Evolutionary conservation across 306 rosid genomes (phyloP), one percentile per base, ranked within the genome.

Genomic region (Myrica gale): DNA sequence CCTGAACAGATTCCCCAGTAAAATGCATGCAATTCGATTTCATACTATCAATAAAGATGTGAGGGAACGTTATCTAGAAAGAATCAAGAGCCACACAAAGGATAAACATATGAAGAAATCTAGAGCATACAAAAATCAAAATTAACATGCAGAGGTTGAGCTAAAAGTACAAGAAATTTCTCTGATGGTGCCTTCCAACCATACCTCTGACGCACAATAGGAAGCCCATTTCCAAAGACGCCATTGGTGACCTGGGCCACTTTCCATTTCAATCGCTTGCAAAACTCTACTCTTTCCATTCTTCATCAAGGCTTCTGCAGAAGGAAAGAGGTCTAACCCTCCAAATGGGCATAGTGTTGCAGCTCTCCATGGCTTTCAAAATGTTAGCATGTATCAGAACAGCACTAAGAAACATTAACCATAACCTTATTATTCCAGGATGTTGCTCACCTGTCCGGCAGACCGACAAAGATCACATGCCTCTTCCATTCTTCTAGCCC

Each of bases 161-260:
- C 17, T 26, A 17, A 43, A 50, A 63, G 23, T 3, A 37, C 26
- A 19, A 79, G 32, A 60, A 68, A 71, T 76, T 47, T 39, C 9
- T 39, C 13, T 21, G 47, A 44, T 9, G 42, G 44, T 5, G 37
- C 20, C 73, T 61, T 69, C 42, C 55, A 67, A 68, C 84, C 76
- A 69, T 85, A 95, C 97, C 99, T 95, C 97, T 26, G 99, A 95
- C 57, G 99, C 93, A 77, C 96, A 92, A 85, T 88, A 95, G 69
- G 97, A 89, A 63, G 99, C 96, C 99, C 99, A 95, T 90, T 91
- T 92, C 99, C 99, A 95, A 51, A 95, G 96, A 80, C 83, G 93
- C 96, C 96, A 90, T 78, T 92, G 99, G 85, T 92, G 96, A 82
- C 93, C 93, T 69, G 88, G 88, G 74, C 97, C 97, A 87, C 91